Percentiles rank a stretch among this genome's conserved stretches.
Conservation (phyloP, 2,329 filamentous ascomycete genomes). For the Aspergillus sp. region DNA sequence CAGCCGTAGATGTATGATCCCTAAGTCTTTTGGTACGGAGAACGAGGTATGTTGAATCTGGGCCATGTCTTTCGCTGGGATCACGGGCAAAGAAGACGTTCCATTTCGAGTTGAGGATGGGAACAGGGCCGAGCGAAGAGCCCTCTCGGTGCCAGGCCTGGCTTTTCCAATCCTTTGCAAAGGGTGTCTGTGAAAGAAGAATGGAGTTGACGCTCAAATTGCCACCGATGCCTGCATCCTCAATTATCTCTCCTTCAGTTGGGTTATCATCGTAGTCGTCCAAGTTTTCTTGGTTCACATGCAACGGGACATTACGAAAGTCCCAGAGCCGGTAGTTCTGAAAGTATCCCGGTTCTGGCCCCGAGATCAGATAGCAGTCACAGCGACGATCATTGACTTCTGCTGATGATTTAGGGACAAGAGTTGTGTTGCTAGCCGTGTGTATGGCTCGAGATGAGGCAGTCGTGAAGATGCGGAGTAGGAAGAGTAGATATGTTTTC, state of each 20-base stretch:
- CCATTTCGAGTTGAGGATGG: constrained; percentile 41
- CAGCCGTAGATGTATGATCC: constrained; percentile 43
- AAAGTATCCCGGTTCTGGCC: constrained; percentile 42
- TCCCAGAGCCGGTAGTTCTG: constrained; percentile 50
- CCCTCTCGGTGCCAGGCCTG: constrained; percentile 43
- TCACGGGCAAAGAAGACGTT: constrained; percentile 44
- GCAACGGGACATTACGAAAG: constrained; percentile 41
- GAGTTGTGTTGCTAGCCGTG: neutral
- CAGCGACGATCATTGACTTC: constrained; percentile 19
- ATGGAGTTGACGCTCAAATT: constrained; percentile 13
- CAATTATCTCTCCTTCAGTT: constrained; percentile 5
- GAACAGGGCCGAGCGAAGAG: constrained; percentile 31
- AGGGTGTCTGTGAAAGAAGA: constrained; percentile 28
- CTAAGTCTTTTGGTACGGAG: constrained; percentile 42
- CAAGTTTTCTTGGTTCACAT: constrained; percentile 18
- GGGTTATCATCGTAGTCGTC: constrained; percentile 7
- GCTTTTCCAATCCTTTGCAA: constrained; percentile 35
- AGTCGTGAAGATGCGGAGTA: neutral
- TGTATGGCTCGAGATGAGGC: neutral
- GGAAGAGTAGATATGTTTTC: neutral
- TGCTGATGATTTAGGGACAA: neutral
- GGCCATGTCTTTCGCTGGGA: constrained; percentile 6
- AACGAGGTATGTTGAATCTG: constrained; percentile 39
- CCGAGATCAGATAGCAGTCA: constrained; percentile 45
- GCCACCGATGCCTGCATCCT: constrained; percentile 11